A percentile compares a stretch with the other conserved stretches of the same genome.
These are phyloP conservation scores for Trypanosoma cruzi DNA, from an alignment of 208 protist species.

Conservation along the genomic window DNA sequence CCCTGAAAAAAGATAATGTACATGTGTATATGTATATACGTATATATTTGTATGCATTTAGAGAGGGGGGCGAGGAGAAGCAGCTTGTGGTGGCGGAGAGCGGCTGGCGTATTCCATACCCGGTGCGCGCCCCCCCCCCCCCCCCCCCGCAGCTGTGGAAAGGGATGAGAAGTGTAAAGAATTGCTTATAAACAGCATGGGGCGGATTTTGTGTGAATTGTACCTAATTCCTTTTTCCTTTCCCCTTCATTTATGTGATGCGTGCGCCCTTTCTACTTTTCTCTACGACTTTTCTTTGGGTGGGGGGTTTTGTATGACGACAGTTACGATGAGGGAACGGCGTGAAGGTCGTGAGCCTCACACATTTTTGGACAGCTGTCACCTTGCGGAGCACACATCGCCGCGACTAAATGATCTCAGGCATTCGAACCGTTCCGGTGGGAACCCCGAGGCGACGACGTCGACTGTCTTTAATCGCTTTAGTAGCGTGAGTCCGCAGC, in stretches of 20 bases:
- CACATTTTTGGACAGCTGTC: slow-evolving; percentile 17
- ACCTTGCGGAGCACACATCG: slow-evolving; percentile 11
- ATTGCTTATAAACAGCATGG: too few relatives aligned
- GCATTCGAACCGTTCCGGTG: background rate
- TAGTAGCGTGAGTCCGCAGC: slow-evolving; percentile 25
- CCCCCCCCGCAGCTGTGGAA: too few relatives aligned
- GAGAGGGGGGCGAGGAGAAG: too few relatives aligned
- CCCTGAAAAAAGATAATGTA: too few relatives aligned
- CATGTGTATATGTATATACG: slow-evolving; percentile 2
- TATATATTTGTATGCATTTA: background rate
- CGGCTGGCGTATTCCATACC: too few relatives aligned
- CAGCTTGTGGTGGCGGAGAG: too few relatives aligned
- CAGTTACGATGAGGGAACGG: background rate
- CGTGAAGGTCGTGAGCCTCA: slow-evolving; percentile 23
- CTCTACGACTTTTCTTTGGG: background rate
- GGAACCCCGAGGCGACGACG: background rate
- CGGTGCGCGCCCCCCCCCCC: too few relatives aligned
- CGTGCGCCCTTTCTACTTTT: background rate
- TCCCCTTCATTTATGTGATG: background rate
- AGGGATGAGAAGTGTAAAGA: too few relatives aligned
- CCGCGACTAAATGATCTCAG: slow-evolving; percentile 21
- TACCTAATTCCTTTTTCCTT: background rate
- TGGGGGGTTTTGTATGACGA: background rate
- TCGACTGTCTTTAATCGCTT: slow-evolving; percentile 22
- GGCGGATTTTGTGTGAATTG: background rate